Base-by-base conservation (phyloP, 208 protist genomes). In the Leishmania major region DNA sequence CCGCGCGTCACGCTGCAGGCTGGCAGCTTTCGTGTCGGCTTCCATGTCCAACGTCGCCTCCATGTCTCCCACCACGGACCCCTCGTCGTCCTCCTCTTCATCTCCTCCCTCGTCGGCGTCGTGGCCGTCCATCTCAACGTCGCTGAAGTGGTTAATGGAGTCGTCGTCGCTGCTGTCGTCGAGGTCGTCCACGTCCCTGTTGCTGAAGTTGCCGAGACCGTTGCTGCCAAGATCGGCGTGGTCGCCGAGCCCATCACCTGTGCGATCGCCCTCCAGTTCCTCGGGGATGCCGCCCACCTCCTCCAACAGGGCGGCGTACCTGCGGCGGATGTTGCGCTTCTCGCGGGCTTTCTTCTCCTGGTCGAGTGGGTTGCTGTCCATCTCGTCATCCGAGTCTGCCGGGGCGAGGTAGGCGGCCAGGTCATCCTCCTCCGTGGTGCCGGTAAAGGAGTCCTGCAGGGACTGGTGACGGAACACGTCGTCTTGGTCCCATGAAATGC, bases 401-500 rank as follows among this genome's bases (percentile, higher is more conserved):
- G 94, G 92, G 22, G 96, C 96, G 47, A 98, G 84, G 87, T 98
- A 98, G 47, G 94, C 94, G 3, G 93, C 93, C 2, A 98, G 83
- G 80, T 98, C 94, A 85, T 97, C 96, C 73, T 97, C 94, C 49
- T 90, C 89, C 17, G 91, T 94, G n/a, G 93, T 93, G 22, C 94
- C 95, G 53, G 94, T 94, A 83, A 96, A 98, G 89, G 87, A 84
- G 81, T 98, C 93, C 66, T 94, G 95, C 69, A 96, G 86, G 37
- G 93, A 96, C 71, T 91, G 86, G 74, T 96, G 91, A 25, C 96
- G 94, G 60, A 95, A 93, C 6, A 93, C 85, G 84, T 97, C 94
- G 78, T 97, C 94, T 83, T 98, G 96, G 78, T 98, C 96, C 95
- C 96, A 98, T 53, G 96, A 98, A 77, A 98, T 98, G 75, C 92